phyloP scores from a whole-genome alignment of 2,329 filamentous ascomycete genomes.

The Ophiostoma piceae region DNA sequence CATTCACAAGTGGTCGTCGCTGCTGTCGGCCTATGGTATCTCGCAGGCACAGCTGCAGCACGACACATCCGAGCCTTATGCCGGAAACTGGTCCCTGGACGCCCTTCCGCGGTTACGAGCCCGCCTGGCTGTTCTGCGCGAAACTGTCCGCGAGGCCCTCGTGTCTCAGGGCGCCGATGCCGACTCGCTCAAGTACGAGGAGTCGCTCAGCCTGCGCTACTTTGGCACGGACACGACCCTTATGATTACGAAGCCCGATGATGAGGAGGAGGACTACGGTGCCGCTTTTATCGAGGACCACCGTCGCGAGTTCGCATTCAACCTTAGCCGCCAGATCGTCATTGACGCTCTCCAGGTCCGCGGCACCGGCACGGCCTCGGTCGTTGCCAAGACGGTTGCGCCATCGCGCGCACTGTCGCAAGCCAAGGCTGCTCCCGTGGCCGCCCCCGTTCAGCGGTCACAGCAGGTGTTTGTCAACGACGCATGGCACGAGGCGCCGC shows the following conservation, averaged over 20 bases:
- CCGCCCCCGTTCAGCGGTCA: conserved; percentile 28
- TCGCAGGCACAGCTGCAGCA: conserved; percentile 54
- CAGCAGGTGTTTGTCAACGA: conserved; percentile 75
- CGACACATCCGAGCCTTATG: conserved; percentile 13
- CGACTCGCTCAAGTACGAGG: not conserved
- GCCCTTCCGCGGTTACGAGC: conserved; percentile 4
- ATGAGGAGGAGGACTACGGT: conserved; percentile 69
- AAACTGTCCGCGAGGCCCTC: conserved; percentile 62
- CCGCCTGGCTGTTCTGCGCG: conserved; percentile 56
- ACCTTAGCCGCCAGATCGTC: conserved; percentile 78
- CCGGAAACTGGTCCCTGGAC: conserved; percentile 10
- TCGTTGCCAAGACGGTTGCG: conserved; percentile 34
- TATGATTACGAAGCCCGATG: conserved; percentile 67
- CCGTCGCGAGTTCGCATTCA: conserved; percentile 88
- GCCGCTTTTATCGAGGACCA: conserved; percentile 81
- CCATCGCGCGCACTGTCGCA: conserved; percentile 48
- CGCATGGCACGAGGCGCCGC: conserved; percentile 67
- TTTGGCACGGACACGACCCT: conserved; percentile 83
- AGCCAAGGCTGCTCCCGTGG: conserved; percentile 45
- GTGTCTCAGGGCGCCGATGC: conserved; percentile 24
- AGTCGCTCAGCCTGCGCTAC: conserved; percentile 75
- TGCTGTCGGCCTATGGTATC: conserved; percentile 88
- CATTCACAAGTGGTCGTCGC: conserved; percentile 78
- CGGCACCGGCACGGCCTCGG: conserved; percentile 58
- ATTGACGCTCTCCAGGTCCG: conserved; percentile 84